Evolutionary conservation across 2,329 filamentous ascomycete species (phyloP), one percentile per base, ranked within the genome.

Genomic region (Cryphonectria parasitica): DNA sequence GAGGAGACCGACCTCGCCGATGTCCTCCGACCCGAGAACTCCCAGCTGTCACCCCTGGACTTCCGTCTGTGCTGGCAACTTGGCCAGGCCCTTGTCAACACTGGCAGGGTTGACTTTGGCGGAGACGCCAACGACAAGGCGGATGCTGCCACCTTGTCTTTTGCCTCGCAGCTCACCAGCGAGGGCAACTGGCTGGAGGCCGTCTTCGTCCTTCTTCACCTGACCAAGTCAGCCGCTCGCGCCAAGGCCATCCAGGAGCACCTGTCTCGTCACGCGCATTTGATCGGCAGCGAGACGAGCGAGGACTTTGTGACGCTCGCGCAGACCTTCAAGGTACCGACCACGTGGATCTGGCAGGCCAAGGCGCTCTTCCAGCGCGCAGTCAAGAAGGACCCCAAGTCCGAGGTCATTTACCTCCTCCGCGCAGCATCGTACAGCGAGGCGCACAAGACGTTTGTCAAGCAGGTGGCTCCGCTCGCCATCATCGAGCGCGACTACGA

Each of bases 41-140:
- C 92, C 0, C 92, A 92, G 71, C 86, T 93, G 17, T 91, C 92
- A 45, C 90, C 91, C 3, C 83, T 97, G 65, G 90, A 95, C 74
- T 89, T 90, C 74, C 89, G 94, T 15, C 83, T 97, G 19, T 90
- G 89, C 45, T 99, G 96, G 90, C 95, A 98, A 79, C 86, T 99
- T 19, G 90, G 92, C 69, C 90, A 92, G 72, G 87, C 90, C 2
- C 83, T 94, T 69, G 81, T 79, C 68, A 84, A 81, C 41, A 85
- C 83, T 71, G 84, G 84, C 76, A 84, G 80, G 74, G 81, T 86
- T 39, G 82, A 83, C 0, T 90, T 88, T 65, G 83, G 88, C 17
- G 81, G 84, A 64, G 80, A 89, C 61, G 83, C 86, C 25, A 78
- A 84, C 5, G 84, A 87, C 66, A 91, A 91, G 79, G 86, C 89